phyloP scores from a whole-genome alignment of 1,284 basidiomycete genomes.

The Rhodotorula sp. region DNA sequence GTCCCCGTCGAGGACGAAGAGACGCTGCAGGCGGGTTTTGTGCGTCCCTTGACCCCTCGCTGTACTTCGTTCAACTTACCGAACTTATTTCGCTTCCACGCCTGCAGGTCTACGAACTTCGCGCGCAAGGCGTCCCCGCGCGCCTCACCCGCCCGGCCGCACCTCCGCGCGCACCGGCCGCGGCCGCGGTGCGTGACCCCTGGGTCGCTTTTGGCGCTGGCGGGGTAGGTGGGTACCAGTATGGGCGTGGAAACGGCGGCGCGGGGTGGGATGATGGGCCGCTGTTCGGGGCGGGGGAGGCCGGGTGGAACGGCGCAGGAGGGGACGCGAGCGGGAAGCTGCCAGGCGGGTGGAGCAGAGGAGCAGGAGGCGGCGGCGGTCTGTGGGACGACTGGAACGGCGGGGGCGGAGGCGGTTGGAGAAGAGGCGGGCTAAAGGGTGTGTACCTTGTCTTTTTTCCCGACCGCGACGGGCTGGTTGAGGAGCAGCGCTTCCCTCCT shows the following conservation, averaged over 20 bases:
- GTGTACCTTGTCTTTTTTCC: neutral
- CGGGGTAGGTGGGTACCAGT: neutral
- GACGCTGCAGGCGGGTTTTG: neutral
- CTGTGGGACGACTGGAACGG: neutral
- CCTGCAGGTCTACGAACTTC: constrained; percentile 1
- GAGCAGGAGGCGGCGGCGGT: neutral
- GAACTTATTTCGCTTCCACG: neutral
- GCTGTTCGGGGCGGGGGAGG: neutral
- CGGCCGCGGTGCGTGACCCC: too few species aligned
- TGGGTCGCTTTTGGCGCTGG: neutral
- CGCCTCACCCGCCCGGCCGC: neutral
- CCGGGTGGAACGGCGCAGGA: neutral
- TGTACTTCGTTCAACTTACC: neutral
- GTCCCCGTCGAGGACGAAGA: neutral
- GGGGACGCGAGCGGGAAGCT: neutral
- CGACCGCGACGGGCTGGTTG: neutral
- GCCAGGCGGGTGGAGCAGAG: neutral
- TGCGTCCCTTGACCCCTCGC: neutral
- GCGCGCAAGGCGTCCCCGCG: constrained; percentile 1
- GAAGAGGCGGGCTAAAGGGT: neutral
- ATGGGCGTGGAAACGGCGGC: neutral
- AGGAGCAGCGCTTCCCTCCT: too few species aligned
- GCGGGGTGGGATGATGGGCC: neutral
- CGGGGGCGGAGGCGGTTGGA: too few species aligned
- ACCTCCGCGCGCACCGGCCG: neutral